Evolutionary conservation across 352 stramenopile genomes (phyloP), one percentile per base, ranked within the genome.

Genomic region (Globisporangium megalacanthum): DNA sequence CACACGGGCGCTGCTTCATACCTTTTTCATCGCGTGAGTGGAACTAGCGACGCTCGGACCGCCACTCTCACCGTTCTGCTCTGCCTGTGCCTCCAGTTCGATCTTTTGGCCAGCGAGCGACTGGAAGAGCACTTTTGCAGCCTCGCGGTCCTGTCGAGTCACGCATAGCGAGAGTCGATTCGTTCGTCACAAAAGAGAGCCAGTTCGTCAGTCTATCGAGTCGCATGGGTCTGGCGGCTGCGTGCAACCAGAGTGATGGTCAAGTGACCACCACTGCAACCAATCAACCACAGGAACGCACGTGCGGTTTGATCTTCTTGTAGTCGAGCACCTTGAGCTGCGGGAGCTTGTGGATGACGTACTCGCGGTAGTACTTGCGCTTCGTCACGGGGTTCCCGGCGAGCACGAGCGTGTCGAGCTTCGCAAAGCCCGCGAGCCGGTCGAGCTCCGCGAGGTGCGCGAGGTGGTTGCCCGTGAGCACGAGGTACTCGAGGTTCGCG

Each of bases 391-490:
- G 89, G 68, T 98, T 98, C 35, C 89, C 88, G 22, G 82, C 62
- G 17, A 97, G 71, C 57, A 74, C 88, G 20, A 94, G 69, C 47
- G 83, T 94, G 64, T 89, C 81, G 46, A 98, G 78, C 68, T 96
- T 92, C 47, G 66, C 52, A 46, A 96, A 92, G 46, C 66, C 69
- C 22, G 60, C 69, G 31, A 98, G 72, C 36, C 76, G 70, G 52
- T 96, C 88, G 5, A 98, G 64, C 64, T 98, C 89, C 13, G 72
- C 72, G 8, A 98, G 58, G 42, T 87, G 75, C 14, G 70, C 65
- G 25, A 97, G 79, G 57, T 73, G 73, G 72, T 98, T 98, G 54
- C 88, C 87, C 54, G 88, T 97, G 49, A 98, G 79, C 59, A 98
- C 83, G 35, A 98, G 70, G 46, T 85, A 92, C 51, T 94, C 75